A percentile compares a stretch with the other conserved stretches of the same genome.
Conservation (phyloP, 139 green algal species). For the Bryopsis sp. region DNA sequence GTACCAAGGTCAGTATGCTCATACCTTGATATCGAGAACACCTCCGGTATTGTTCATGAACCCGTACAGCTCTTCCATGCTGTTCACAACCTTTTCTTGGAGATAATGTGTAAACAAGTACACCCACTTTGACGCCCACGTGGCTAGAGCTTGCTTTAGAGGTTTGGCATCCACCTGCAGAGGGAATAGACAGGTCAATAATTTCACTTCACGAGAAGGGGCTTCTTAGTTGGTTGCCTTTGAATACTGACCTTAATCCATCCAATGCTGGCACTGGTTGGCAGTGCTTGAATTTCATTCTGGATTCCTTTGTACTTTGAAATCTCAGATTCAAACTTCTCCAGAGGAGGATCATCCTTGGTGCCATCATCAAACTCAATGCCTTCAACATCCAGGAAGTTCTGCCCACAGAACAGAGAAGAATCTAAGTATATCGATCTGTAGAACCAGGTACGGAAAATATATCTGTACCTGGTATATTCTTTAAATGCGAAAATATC, state of each 20-base stretch:
- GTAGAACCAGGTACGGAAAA: no score
- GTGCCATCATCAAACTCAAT: constrained; percentile 37
- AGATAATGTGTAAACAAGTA: constrained; percentile 81
- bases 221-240: background rate
- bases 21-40: constrained; percentile 46
- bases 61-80: constrained; percentile 60
- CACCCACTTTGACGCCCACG: constrained; percentile 65
- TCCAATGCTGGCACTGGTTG: constrained; percentile 45
- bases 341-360: constrained; percentile 56
- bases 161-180: constrained; percentile 46
- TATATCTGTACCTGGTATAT: no score
- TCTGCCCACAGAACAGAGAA: no score
- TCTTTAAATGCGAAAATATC: no score
- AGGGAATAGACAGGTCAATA: background rate
- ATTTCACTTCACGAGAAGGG: background rate
- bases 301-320: constrained; percentile 50
- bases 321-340: constrained; percentile 62
- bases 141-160: constrained; percentile 55
- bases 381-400: constrained; percentile 46
- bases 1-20: background rate
- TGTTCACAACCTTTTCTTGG: constrained; percentile 47
- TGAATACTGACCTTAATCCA: constrained; percentile 76
- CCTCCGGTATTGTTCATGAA: constrained; percentile 70
- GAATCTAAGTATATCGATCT: no score
- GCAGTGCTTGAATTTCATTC: constrained; percentile 55